Base-by-base conservation (phyloP, 1,284 basidiomycete genomes). In the Coniophora puteana region DNA sequence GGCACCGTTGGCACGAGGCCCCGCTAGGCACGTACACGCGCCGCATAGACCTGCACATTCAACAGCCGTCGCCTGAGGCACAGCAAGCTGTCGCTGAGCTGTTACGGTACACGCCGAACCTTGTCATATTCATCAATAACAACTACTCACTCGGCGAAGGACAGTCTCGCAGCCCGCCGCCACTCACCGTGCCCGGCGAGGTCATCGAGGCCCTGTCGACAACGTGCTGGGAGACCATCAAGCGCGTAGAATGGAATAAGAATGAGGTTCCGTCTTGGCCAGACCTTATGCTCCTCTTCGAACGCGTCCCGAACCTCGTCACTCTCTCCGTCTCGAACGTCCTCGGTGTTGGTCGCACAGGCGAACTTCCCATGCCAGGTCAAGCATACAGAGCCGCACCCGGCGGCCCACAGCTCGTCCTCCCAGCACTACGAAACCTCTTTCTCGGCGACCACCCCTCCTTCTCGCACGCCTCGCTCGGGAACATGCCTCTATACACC, bases 361-460 rank as follows among this genome's bases (percentile, higher is more conserved):
- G 53, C 34, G 44, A 54, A 0, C 18, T 42, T 2, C 24, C 41
- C 12, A 32, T 49, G 32, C 21, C n/a, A n/a, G n/a, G n/a, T n/a
- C n/a, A n/a, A n/a, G 44, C 50, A 6, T 38, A 43, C 41, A 43
- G 45, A 16, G 44, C 47, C 41, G 32, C 21, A 38, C 49, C 50
- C 18, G 45, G 46, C 8, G 50, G 44, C 5, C 51, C 55, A 36
- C 40, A 51, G 27, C 52, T 72, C 10, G 40, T 54, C 29, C 57
- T 71, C 13, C 59, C 63, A 6, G 52, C 54, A 40, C 60, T 72
- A 27, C 55, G 58, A 41, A 69, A 66, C 0, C 57, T 72, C 8
- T 65, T 65, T 10, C 50, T 72, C 6, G 68, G 67, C 4, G 50
- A 63, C 41, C 59, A 59, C 49, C 62, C n/a, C 44, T 73, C 43